Evolutionary conservation across 106 monocot species (phyloP).

Genomic region (Allium cepa): DNA sequence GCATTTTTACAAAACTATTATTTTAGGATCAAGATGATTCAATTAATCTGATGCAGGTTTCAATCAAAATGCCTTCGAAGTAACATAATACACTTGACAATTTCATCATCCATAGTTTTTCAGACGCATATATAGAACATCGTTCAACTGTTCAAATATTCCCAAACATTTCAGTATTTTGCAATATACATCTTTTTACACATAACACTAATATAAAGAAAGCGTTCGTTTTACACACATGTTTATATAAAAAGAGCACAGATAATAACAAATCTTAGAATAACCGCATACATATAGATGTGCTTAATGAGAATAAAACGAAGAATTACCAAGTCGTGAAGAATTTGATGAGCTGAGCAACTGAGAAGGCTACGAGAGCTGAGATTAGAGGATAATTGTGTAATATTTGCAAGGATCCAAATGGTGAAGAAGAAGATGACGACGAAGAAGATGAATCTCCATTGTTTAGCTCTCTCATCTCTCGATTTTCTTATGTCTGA

Average conservation of each 20-base stretch:
- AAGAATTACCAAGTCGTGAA: slow-evolving; percentile 21
- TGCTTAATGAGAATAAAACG: neutral
- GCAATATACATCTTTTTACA: neutral
- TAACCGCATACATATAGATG: neutral
- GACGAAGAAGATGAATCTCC: neutral
- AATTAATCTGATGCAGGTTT: too few relatives aligned
- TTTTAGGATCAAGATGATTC: too few relatives aligned
- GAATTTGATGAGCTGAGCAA: slow-evolving; percentile 26
- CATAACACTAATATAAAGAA: neutral
- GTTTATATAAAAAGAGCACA: neutral
- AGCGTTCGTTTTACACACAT: neutral
- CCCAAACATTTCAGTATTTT: neutral
- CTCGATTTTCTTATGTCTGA: slow-evolving; percentile 4
- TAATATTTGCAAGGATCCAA: neutral
- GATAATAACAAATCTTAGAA: neutral
- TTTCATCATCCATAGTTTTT: too few relatives aligned
- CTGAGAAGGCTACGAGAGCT: slow-evolving; percentile 21
- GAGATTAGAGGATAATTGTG: slow-evolving; percentile 23
- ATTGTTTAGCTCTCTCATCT: slow-evolving; percentile 9
- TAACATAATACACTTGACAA: too few relatives aligned
- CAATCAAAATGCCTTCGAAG: too few relatives aligned
- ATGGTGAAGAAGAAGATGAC: slow-evolving; percentile 5
- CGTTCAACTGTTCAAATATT: neutral
- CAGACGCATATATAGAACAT: neutral
- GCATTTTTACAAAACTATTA: too few relatives aligned